Conservation (phyloP, 2,329 filamentous ascomycete genomes). For the Aspergillus udagawae region DNA sequence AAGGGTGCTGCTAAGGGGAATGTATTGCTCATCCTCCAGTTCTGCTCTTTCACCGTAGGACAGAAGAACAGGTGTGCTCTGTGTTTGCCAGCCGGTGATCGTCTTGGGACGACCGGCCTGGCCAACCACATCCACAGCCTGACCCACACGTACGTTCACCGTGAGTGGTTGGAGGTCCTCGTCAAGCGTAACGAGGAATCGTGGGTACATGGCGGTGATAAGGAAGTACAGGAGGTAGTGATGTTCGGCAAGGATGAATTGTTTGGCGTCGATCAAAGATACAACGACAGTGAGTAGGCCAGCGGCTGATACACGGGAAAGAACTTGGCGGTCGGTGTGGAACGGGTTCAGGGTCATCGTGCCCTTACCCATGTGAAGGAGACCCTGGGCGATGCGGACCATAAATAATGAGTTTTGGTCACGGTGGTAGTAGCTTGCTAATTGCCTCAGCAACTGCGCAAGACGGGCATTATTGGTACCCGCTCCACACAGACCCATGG, state of each 20-base stretch:
- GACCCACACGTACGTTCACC: constrained; percentile 94
- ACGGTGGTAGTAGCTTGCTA: constrained; percentile 96
- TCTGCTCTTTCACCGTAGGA: constrained; percentile 95
- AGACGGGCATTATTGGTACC: constrained; percentile 97
- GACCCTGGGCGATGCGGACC: constrained; percentile 96
- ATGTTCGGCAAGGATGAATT: constrained; percentile 66
- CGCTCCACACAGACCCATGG: constrained; percentile 94
- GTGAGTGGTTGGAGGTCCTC: constrained; percentile 90
- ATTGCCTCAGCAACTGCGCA: constrained; percentile 86
- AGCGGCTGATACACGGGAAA: constrained; percentile 85
- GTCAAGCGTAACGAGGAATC: constrained; percentile 93
- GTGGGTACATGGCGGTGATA: constrained; percentile 92
- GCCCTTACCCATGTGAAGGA: constrained; percentile 98
- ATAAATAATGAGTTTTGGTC: constrained; percentile 97
- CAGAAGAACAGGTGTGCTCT: constrained; percentile 94
- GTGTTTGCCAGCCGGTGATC: constrained; percentile 98
- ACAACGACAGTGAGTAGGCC: constrained; percentile 87
- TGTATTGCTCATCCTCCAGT: constrained; percentile 95
- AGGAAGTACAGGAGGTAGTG: constrained; percentile 98
- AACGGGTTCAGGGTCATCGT: constrained; percentile 96
- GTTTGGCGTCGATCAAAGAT: constrained; percentile 91
- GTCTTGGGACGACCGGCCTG: constrained; percentile 97
- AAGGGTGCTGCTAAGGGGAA: constrained; percentile 82
- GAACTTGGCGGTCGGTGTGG: constrained; percentile 94
- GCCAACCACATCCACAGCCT: constrained; percentile 96